phyloP scores from a whole-genome alignment of 1,284 basidiomycete genomes.

The Trichosporon coremiiforme region DNA sequence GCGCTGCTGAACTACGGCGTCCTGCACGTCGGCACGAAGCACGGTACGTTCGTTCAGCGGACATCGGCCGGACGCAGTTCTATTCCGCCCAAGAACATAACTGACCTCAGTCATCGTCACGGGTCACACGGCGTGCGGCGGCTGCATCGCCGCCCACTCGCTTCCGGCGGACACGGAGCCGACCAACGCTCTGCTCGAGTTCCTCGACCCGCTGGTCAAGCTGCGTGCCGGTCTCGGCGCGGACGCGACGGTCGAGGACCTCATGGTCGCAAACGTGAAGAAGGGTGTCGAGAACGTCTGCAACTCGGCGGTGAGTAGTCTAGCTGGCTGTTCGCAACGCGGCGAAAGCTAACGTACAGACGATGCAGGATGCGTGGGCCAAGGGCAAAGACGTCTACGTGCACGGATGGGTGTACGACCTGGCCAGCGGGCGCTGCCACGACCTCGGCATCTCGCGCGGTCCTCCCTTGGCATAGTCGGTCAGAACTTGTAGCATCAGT shows the following conservation, averaged over 20 bases:
- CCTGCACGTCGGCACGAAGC: constrained; percentile 73
- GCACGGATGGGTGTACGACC: constrained; percentile 82
- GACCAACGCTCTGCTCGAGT: constrained; percentile 65
- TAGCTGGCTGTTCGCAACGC: too few relatives aligned
- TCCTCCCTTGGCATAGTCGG: not conserved
- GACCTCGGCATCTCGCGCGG: constrained; percentile 64
- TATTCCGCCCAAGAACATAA: not conserved
- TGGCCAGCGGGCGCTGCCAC: constrained; percentile 68
- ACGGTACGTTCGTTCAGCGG: constrained; percentile 70
- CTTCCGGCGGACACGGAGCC: constrained; percentile 30
- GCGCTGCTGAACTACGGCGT: constrained; percentile 82
- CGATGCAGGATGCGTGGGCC: constrained; percentile 72
- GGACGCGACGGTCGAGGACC: constrained; percentile 59
- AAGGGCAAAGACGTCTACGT: constrained; percentile 66
- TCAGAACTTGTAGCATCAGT: not conserved
- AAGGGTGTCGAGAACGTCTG: constrained; percentile 73
- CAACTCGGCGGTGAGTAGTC: constrained; percentile 30
- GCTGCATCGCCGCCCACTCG: constrained; percentile 65
- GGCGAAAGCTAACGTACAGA: constrained; percentile 41
- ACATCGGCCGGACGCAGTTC: too few relatives aligned
- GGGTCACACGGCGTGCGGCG: constrained; percentile 80
- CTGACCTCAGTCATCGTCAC: constrained; percentile 68
- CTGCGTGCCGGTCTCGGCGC: constrained; percentile 63
- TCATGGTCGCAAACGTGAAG: constrained; percentile 77
- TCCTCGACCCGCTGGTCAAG: constrained; percentile 70